Evolutionary conservation across 768 basidiomycete genomes (phyloP).

Genomic region (Phanerochaete sordida): DNA sequence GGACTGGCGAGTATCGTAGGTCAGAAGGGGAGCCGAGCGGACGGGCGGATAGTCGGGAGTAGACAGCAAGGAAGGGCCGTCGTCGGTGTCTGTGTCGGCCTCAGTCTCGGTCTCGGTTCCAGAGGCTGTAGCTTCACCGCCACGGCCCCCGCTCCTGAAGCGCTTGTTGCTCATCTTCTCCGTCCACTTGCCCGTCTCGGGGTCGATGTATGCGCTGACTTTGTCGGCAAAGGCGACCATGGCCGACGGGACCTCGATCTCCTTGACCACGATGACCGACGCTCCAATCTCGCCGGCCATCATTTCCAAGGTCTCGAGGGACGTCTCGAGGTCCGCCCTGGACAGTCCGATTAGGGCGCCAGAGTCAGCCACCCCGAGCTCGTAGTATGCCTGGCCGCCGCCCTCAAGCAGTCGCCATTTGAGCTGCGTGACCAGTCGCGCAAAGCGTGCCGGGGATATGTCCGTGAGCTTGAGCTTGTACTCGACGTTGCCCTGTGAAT

Average conservation of each 20-base stretch:
- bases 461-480: slow-evolving; percentile 90
- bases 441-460: slow-evolving; percentile 73
- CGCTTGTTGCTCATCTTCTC: slow-evolving; percentile 29
- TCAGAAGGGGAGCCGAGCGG: slow-evolving; percentile 12
- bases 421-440: slow-evolving; percentile 87
- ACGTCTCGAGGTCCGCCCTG: slow-evolving; percentile 69
- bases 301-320: slow-evolving; percentile 81
- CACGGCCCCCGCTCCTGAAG: slow-evolving; percentile 11
- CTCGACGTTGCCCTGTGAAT: slow-evolving; percentile 76
- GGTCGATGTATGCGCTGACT: slow-evolving; percentile 30
- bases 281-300: slow-evolving; percentile 96
- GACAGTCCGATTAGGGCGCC: slow-evolving; percentile 83
- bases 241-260: slow-evolving; percentile 70
- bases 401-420: slow-evolving; percentile 81
- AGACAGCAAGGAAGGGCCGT: slow-evolving; percentile 15
- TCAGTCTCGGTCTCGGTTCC: slow-evolving; percentile 32
- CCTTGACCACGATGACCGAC: slow-evolving; percentile 86
- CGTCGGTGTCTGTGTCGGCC: slow-evolving; percentile 33
- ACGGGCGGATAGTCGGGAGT: slow-evolving; percentile 9
- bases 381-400: slow-evolving; percentile 53
- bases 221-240: slow-evolving; percentile 35
- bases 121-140: slow-evolving; percentile 24
- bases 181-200: slow-evolving; percentile 32
- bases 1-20: slow-evolving; percentile 7
- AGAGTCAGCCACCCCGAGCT: slow-evolving; percentile 72